Base-by-base conservation (phyloP, 805 yeast species). In the Novakomyces olei region DNA sequence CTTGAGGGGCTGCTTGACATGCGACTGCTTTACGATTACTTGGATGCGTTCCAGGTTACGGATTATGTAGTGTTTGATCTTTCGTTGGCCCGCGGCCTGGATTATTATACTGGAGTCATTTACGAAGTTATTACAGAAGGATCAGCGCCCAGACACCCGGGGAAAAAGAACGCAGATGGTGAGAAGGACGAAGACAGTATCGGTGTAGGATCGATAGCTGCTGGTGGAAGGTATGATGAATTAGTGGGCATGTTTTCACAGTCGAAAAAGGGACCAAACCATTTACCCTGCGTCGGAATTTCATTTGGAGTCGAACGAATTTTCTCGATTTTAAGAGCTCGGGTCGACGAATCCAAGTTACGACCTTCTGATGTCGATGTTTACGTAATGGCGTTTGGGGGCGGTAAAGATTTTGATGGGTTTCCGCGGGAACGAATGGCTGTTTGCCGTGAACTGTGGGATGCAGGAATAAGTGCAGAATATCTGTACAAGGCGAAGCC, bases 201-300 rank as follows among this genome's bases (percentile, higher is more conserved):
- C 34, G 98, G 98, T 44, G 93, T 85, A 27, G 98, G 98, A 23
- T 88, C 98, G 4, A 81, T 88, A 47, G 93, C 94, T 33, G 98
- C 93, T 32, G 98, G 98, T 58, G 98, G 98, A 41, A 78, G 98
- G 55, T 88, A 88, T 55, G 98, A 88, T 54, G 75, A 76, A 46
- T 67, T 88, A 38, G 96, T 88, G 25, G 94, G 94, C 44, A 88
- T 88, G 98, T 88, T 88, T 52, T 67, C 80, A 34, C 65, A 66
- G 38, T 72, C 91, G 27, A 79, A 78, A 55, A 61, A 65, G 31
- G 58, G 57, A 20, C n/a, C n/a, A n/a, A n/a, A n/a, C n/a, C 74
- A 83, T 15, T 81, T 88, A 48, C 98, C 98, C 18, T 88, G 98
- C 61, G 92, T 88, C 35, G 98, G 98, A 53, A 61, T 85, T 34